Conservation (phyloP, 2,329 filamentous ascomycete genomes). For the Nemania sp. region DNA sequence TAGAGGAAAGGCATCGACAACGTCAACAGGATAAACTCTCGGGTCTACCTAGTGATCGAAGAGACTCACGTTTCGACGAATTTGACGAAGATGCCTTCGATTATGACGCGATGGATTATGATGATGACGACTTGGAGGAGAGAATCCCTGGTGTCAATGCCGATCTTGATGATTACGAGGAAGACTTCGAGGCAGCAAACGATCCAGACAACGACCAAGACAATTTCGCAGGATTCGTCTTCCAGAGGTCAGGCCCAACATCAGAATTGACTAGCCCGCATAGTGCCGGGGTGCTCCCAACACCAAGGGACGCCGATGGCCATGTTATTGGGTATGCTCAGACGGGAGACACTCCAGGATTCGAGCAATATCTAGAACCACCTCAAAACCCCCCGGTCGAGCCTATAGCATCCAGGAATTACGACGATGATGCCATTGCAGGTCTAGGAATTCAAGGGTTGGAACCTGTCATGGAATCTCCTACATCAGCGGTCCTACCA, state of each 20-base stretch:
- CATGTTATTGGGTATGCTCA: conserved; percentile 68
- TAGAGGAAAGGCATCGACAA: conserved; percentile 79
- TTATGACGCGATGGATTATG: conserved; percentile 73
- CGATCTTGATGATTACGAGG: conserved; percentile 54
- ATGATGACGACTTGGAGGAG: conserved; percentile 74
- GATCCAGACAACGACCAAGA: conserved; percentile 69
- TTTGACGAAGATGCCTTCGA: conserved; percentile 72
- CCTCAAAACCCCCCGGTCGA: conserved; percentile 25
- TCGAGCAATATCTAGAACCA: conserved; percentile 37
- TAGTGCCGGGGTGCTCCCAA: conserved; percentile 60
- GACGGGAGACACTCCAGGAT: conserved; percentile 60
- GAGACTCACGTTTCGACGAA: conserved; percentile 70
- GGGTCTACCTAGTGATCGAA: conserved; percentile 52
- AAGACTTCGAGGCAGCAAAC: conserved; percentile 53
- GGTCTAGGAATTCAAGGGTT: conserved; percentile 61
- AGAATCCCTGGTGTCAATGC: conserved; percentile 70
- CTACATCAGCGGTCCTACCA: conserved; percentile 39
- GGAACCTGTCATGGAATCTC: conserved; percentile 39
- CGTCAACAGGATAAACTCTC: conserved; percentile 72
- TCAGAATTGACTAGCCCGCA: conserved; percentile 65
- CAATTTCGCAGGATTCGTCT: conserved; percentile 71
- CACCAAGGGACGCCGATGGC: conserved; percentile 67
- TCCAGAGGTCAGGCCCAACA: conserved; percentile 65
- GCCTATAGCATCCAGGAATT: conserved; percentile 20
- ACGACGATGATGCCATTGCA: conserved; percentile 45